phyloP scores from a whole-genome alignment of 2,329 filamentous ascomycete species.

The Xylariomycetidae sp. region DNA sequence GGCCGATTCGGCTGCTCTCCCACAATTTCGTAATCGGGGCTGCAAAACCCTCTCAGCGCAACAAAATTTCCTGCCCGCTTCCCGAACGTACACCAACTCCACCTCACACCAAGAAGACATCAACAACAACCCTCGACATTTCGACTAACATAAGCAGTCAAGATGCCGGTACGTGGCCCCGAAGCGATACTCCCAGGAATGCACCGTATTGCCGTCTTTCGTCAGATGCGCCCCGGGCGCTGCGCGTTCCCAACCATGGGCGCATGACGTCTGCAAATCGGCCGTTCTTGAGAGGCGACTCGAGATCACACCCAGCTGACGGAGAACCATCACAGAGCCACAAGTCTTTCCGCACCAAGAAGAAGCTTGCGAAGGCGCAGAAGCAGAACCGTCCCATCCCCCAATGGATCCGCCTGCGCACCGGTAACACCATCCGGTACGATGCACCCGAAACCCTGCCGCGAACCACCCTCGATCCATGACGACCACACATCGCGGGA shows the following conservation, averaged over 20 bases:
- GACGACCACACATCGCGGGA: too few relatives aligned
- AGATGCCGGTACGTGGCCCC: slow-evolving; percentile 33
- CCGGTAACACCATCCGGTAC: slow-evolving; percentile 99
- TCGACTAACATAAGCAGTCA: slow-evolving; percentile 31
- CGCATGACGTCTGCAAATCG: too few relatives aligned
- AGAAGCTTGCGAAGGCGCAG: slow-evolving; percentile 99
- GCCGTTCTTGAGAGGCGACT: too few relatives aligned
- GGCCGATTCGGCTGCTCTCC: too few relatives aligned
- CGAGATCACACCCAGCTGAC: slow-evolving; percentile 12
- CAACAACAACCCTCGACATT: slow-evolving; percentile 30
- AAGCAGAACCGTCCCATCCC: slow-evolving; percentile 99
- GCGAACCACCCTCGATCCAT: too few relatives aligned
- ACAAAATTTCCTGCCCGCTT: slow-evolving; percentile 21
- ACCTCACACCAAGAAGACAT: slow-evolving; percentile 18
- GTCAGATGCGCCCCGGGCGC: too few relatives aligned
- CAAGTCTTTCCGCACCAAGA: slow-evolving; percentile 99
- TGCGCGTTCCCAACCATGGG: too few relatives aligned
- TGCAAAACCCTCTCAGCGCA: slow-evolving; percentile 25
- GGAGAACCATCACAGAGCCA: slow-evolving; percentile 65
- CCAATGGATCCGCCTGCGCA: slow-evolving; percentile 98
- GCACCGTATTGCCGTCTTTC: too few relatives aligned
- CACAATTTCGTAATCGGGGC: slow-evolving; percentile 24
- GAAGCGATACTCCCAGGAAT: neutral
- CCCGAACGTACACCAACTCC: slow-evolving; percentile 20
- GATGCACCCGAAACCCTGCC: slow-evolving; percentile 31